These are phyloP conservation scores for Yueomyces sinensis DNA, from an alignment of 805 yeast species.

Conservation along the genomic window DNA sequence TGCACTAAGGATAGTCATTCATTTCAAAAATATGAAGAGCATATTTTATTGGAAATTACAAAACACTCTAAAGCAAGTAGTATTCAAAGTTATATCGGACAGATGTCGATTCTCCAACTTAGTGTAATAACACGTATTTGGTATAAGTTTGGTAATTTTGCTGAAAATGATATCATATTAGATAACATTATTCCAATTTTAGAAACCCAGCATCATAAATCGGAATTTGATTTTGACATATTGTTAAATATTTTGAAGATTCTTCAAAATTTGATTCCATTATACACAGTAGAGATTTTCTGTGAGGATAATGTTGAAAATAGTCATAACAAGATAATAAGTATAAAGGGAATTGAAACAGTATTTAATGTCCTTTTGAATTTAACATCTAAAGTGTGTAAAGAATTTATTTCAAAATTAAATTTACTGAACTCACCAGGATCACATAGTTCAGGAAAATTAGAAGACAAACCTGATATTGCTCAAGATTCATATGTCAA, in stretches of 20 bases:
- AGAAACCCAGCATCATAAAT: background rate
- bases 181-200: too few relatives aligned
- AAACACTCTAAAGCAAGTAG: background rate
- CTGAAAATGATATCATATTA: background rate
- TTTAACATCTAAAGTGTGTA: background rate
- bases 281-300: background rate
- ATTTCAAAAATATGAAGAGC: background rate
- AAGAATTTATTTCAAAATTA: background rate
- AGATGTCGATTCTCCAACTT: background rate
- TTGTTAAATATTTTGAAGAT: background rate
- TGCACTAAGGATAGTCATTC: background rate
- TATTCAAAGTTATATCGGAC: background rate
- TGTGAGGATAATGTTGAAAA: background rate
- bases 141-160: constrained; percentile 6
- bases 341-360: background rate
- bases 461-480: background rate
- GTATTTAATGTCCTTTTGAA: background rate
- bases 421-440: background rate
- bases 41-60: background rate
- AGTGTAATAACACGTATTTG: constrained; percentile 6
- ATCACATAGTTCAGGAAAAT: too few relatives aligned
- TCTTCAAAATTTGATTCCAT: background rate
- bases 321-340: too few relatives aligned
- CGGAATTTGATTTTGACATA: background rate
- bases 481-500: background rate